phyloP scores from a whole-genome alignment of 1,284 basidiomycete genomes.

The Tilletia indica region DNA sequence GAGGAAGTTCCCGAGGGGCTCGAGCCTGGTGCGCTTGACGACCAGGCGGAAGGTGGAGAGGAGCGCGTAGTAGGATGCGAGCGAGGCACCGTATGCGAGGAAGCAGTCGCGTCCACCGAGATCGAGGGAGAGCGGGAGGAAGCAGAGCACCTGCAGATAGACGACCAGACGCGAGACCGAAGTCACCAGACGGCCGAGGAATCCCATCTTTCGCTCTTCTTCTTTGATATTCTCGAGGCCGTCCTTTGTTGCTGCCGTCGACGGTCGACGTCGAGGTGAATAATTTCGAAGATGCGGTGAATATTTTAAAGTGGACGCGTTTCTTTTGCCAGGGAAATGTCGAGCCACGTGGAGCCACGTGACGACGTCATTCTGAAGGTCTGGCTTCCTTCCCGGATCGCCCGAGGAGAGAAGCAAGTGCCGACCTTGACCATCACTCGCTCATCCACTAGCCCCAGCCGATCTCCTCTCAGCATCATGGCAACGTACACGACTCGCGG shows the following conservation, averaged over 20 bases:
- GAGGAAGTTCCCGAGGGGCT: slow-evolving; percentile 35
- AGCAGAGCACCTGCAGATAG: slow-evolving; percentile 52
- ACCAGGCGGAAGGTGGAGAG: slow-evolving; percentile 45
- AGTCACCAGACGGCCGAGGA: slow-evolving; percentile 25
- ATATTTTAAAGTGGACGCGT: no score
- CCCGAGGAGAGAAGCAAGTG: no score
- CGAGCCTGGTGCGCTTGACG: slow-evolving; percentile 35
- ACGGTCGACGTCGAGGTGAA: no score
- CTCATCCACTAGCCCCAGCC: not conserved
- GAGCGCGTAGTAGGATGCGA: slow-evolving; percentile 50
- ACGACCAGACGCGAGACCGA: slow-evolving; percentile 43
- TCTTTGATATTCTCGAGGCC: not conserved
- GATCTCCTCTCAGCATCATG: not conserved
- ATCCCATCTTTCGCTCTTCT: slow-evolving; percentile 25
- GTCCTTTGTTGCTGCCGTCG: no score
- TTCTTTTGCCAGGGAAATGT: no score
- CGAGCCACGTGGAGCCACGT: no score
- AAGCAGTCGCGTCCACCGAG: slow-evolving; percentile 53
- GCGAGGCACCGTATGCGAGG: slow-evolving; percentile 49
- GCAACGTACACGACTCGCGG: slow-evolving; percentile 15
- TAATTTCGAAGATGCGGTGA: no score
- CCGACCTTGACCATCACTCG: no score
- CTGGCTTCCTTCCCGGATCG: no score
- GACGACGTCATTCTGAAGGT: no score
- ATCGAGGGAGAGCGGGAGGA: slow-evolving; percentile 52